phyloP scores from a whole-genome alignment of 2,329 filamentous ascomycete species.

The Aspergillus floridensis region DNA sequence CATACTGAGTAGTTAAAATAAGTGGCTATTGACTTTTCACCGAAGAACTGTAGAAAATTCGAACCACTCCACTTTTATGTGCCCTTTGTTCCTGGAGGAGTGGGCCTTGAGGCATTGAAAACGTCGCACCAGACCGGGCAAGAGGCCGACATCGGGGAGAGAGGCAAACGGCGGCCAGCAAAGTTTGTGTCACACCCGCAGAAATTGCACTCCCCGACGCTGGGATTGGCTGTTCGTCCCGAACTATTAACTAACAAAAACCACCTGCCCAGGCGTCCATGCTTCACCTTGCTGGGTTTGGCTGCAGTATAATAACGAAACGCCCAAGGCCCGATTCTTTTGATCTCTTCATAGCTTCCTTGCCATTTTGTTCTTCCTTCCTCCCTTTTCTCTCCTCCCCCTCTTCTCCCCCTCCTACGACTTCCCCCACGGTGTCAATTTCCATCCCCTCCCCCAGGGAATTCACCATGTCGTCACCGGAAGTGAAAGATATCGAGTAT shows the following conservation, averaged over 20 bases:
- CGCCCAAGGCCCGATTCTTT: neutral
- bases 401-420: neutral
- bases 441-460: neutral
- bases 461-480: conserved; percentile 8
- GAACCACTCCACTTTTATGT: neutral
- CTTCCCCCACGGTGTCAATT: neutral
- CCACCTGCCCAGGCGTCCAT: conserved; percentile 1
- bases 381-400: neutral
- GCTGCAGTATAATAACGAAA: neutral
- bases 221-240: neutral
- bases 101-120: no score
- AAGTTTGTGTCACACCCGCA: conserved; percentile 6
- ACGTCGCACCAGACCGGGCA: neutral
- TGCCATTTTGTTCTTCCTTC: no score
- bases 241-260: conserved; percentile 9
- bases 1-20: no score
- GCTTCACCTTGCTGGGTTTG: neutral
- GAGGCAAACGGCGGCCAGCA: neutral
- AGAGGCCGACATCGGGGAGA: conserved; percentile 1
- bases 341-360: neutral
- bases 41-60: neutral
- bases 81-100: no score
- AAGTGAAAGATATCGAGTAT: conserved; percentile 16
- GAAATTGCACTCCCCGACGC: neutral
- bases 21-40: neutral